These are phyloP conservation scores for Chlorella ohadii DNA, from an alignment of 139 green algal species.

Conservation along the genomic window DNA sequence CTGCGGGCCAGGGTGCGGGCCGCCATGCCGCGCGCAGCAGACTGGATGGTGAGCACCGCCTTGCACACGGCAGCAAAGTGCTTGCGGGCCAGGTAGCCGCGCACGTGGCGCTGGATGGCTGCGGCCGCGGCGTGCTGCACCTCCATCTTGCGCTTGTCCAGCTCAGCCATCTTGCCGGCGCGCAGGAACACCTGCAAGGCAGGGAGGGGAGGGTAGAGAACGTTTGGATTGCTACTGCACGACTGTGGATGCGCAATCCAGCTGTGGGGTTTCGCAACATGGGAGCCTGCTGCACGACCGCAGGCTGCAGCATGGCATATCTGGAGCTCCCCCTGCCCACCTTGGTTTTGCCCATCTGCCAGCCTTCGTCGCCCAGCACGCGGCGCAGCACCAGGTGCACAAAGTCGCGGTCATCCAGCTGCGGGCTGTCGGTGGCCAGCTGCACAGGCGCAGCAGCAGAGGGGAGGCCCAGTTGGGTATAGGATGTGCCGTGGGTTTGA, in stretches of 20 bases:
- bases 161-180: constrained; percentile 91
- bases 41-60: constrained; percentile 63
- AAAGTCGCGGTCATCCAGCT: constrained; percentile 65
- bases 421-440: constrained; percentile 12
- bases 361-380: constrained; percentile 54
- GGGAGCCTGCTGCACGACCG: too few relatives aligned
- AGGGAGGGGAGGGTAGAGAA: background rate
- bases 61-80: constrained; percentile 33
- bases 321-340: constrained; percentile 42
- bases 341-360: constrained; percentile 90
- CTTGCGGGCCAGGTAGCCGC: constrained; percentile 66
- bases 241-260: too few relatives aligned
- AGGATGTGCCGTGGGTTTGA: too few relatives aligned
- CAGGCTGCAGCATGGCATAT: background rate
- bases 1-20: constrained; percentile 54
- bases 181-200: constrained; percentile 75
- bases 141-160: constrained; percentile 93
- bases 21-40: constrained; percentile 55
- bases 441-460: too few relatives aligned
- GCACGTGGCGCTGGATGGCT: constrained; percentile 76
- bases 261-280: too few relatives aligned
- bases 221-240: too few relatives aligned
- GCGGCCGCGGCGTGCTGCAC: constrained; percentile 82
- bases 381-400: constrained; percentile 22
- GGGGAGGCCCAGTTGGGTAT: constrained; percentile 2